Percentiles rank a stretch among this genome's conserved stretches.
Conservation (phyloP, 192 early-diverging fungal genomes). For the Coemansia sp. region DNA sequence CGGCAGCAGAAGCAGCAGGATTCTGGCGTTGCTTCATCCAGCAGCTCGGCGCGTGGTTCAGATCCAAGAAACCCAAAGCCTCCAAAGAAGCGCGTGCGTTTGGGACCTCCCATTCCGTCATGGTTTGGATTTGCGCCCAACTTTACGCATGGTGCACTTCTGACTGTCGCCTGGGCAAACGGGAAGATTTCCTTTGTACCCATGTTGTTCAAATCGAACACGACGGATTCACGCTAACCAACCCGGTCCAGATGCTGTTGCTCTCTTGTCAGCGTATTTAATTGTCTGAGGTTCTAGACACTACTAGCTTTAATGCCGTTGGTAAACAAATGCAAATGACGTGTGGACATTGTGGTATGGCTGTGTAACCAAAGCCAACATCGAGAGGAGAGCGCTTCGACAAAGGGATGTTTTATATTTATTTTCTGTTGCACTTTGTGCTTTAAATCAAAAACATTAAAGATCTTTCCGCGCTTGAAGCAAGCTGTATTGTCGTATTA, state of each 20-base stretch:
- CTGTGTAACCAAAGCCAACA: too few species aligned
- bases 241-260: too few species aligned
- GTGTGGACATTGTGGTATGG: too few species aligned
- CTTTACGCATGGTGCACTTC: slow-evolving; percentile 49
- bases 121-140: slow-evolving; percentile 52
- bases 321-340: too few species aligned
- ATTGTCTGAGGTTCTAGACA: too few species aligned
- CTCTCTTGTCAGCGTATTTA: too few species aligned
- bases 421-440: too few species aligned
- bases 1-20: slow-evolving; percentile 7
- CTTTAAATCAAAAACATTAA: neutral
- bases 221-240: neutral
- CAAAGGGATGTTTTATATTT: too few species aligned
- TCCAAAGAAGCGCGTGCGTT: slow-evolving; percentile 43
- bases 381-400: too few species aligned
- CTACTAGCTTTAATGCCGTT: too few species aligned
- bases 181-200: slow-evolving; percentile 56
- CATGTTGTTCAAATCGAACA: slow-evolving; percentile 31
- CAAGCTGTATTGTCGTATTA: neutral
- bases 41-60: neutral
- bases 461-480: too few species aligned
- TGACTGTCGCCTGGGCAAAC: slow-evolving; percentile 58
- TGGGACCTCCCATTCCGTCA: slow-evolving; percentile 43
- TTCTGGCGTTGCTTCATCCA: neutral
- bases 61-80: neutral